phyloP scores from a whole-genome alignment of 352 stramenopile genomes.

The Thalassiosira hispida region DNA sequence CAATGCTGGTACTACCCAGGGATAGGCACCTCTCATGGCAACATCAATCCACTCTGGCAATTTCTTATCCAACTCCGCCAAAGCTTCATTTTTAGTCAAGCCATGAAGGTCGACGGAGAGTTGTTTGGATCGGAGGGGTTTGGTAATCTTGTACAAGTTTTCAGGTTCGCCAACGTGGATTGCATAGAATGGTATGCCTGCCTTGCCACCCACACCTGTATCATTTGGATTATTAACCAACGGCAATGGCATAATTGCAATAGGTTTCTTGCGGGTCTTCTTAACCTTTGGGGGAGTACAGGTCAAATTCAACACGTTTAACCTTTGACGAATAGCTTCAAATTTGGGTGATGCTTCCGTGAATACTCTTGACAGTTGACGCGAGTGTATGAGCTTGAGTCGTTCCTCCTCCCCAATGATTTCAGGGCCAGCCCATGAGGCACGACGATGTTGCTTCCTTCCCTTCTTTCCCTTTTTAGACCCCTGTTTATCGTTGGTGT shows the following conservation, averaged over 20 bases:
- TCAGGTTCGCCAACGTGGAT: constrained; percentile 30
- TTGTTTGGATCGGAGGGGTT: background rate
- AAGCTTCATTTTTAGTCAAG: constrained; percentile 28
- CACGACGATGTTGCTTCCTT: constrained; percentile 4
- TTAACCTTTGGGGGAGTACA: constrained; percentile 21
- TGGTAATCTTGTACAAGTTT: constrained; percentile 36
- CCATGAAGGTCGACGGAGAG: constrained; percentile 44
- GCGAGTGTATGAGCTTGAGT: constrained; percentile 24
- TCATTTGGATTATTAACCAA: constrained; percentile 17
- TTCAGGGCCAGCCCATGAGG: constrained; percentile 3
- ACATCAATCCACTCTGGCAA: constrained; percentile 36
- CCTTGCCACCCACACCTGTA: constrained; percentile 26
- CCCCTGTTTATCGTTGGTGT: background rate
- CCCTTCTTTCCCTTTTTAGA: background rate
- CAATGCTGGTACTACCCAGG: constrained; percentile 36
- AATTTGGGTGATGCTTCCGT: constrained; percentile 30
- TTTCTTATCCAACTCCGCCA: constrained; percentile 16
- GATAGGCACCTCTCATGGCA: constrained; percentile 45
- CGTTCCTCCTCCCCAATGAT: constrained; percentile 2
- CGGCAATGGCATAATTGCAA: background rate
- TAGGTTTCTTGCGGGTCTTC: background rate
- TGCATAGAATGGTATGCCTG: constrained; percentile 23
- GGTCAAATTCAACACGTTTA: constrained; percentile 28
- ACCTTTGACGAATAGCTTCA: constrained; percentile 17
- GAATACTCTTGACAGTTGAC: constrained; percentile 21